Percentiles rank a stretch among this genome's conserved stretches.
phyloP scores from a whole-genome alignment of 805 yeast genomes.

The Candida glaebosa region DNA sequence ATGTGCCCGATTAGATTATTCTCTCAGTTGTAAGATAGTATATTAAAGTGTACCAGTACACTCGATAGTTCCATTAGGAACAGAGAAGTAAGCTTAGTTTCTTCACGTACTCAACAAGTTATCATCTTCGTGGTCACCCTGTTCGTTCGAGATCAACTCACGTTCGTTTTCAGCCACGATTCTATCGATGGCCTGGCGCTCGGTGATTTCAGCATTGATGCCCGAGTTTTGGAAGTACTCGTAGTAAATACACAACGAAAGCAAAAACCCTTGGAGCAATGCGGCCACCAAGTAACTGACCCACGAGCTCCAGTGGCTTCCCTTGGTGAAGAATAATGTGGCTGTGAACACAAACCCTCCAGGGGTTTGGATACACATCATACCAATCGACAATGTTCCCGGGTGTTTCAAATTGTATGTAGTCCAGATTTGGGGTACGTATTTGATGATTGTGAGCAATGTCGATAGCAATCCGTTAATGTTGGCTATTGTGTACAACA shows the following conservation, averaged over 20 bases:
- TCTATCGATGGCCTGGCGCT: constrained; percentile 26
- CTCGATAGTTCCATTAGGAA: no score
- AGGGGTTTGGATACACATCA: constrained; percentile 87
- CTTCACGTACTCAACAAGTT: constrained; percentile 4
- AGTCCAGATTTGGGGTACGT: constrained; percentile 74
- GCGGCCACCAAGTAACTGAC: constrained; percentile 75
- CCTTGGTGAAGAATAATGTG: constrained; percentile 67
- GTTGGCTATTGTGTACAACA: constrained; percentile 45
- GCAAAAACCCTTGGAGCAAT: constrained; percentile 55
- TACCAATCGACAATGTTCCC: constrained; percentile 72
- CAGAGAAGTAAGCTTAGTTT: no score
- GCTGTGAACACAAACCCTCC: constrained; percentile 82
- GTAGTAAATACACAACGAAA: constrained; percentile 59
- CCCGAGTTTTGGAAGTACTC: constrained; percentile 26
- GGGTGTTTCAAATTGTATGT: constrained; percentile 69
- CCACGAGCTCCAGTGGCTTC: constrained; percentile 86
- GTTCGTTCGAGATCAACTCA: constrained; percentile 3
- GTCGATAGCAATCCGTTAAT: constrained; percentile 65
- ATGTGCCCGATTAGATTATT: no score
- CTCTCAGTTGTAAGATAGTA: no score
- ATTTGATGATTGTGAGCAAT: constrained; percentile 61
- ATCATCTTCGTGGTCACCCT: background rate
- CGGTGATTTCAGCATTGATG: constrained; percentile 21
- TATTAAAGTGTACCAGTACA: no score
- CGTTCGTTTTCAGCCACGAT: constrained; percentile 25